Conservation (phyloP, 345 rosid species). For the Eucalyptus cloeziana region DNA sequence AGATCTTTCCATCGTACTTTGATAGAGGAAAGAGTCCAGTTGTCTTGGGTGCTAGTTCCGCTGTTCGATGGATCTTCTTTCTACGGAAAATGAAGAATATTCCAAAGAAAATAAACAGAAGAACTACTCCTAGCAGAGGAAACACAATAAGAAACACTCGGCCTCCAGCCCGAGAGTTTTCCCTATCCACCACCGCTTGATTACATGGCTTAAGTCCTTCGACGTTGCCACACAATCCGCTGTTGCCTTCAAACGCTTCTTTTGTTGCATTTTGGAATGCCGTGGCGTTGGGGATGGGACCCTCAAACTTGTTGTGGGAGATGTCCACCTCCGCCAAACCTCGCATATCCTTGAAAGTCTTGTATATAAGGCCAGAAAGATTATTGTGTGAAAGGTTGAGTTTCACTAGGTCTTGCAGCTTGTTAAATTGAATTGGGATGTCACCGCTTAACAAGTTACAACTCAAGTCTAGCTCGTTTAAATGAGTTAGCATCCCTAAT, state of each 20-base stretch:
- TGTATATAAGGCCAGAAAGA: constrained; percentile 10
- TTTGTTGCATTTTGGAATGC: constrained; percentile 7
- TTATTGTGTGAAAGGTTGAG: constrained; percentile 15
- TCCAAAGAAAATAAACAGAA: neutral
- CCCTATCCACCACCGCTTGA: neutral
- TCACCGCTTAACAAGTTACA: constrained; percentile 7
- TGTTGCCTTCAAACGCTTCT: neutral
- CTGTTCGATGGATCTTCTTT: neutral
- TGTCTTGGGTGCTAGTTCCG: neutral
- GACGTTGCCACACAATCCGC: constrained; percentile 8
- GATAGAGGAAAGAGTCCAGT: neutral
- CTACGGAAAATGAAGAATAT: neutral
- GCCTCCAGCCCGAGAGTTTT: neutral
- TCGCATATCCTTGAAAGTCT: neutral
- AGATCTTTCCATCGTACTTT: neutral
- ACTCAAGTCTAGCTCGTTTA: neutral
- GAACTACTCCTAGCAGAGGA: neutral
- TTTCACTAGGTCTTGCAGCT: neutral
- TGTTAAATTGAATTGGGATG: constrained; percentile 1
- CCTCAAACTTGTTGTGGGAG: constrained; percentile 15
- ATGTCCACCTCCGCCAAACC: constrained; percentile 1
- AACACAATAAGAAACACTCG: neutral
- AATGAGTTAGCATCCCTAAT: neutral
- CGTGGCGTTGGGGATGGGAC: constrained; percentile 14
- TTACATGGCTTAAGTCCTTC: neutral